A percentile compares a stretch with the other conserved stretches of the same genome.
phyloP scores from a whole-genome alignment of 495 filamentous ascomycete genomes.

The Tirmania nivea region DNA sequence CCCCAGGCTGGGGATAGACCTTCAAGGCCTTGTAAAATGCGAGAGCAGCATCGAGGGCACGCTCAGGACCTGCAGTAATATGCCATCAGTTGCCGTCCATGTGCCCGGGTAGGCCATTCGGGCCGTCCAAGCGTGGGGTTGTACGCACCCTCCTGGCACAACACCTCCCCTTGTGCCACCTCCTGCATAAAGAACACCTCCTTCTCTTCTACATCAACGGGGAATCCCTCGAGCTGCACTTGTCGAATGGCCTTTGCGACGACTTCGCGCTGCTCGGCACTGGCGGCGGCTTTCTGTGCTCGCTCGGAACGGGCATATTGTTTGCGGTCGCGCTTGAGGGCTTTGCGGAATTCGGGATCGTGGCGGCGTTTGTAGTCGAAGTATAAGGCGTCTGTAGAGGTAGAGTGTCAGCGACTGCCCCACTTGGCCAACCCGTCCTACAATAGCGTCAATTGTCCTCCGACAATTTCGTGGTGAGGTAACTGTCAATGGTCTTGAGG shows the following conservation, averaged over 20 bases:
- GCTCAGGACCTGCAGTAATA: slow-evolving; percentile 35
- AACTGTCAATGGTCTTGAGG: no score
- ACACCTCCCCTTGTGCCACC: slow-evolving; percentile 61
- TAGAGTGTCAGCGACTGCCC: no score
- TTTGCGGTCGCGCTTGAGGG: slow-evolving; percentile 62
- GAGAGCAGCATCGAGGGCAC: slow-evolving; percentile 57
- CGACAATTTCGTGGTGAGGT: no score
- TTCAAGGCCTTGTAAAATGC: slow-evolving; percentile 96
- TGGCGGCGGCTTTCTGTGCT: slow-evolving; percentile 47
- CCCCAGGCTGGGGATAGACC: slow-evolving; percentile 83
- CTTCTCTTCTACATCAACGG: slow-evolving; percentile 72
- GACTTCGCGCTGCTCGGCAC: slow-evolving; percentile 42
- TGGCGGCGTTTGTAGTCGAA: slow-evolving; percentile 85
- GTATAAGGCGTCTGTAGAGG: slow-evolving; percentile 46
- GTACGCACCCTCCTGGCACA: slow-evolving; percentile 43
- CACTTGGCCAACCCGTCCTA: no score
- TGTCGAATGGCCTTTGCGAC: slow-evolving; percentile 51
- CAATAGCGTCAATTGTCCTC: no score
- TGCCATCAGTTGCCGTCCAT: neutral
- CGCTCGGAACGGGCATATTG: slow-evolving; percentile 52
- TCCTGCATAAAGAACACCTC: slow-evolving; percentile 88
- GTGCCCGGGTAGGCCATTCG: neutral
- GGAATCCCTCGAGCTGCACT: slow-evolving; percentile 79
- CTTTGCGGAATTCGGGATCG: slow-evolving; percentile 67
- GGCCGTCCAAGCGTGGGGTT: slow-evolving; percentile 4